Conservation (phyloP, 495 filamentous ascomycete species). For the Bryoglossum gracile region DNA sequence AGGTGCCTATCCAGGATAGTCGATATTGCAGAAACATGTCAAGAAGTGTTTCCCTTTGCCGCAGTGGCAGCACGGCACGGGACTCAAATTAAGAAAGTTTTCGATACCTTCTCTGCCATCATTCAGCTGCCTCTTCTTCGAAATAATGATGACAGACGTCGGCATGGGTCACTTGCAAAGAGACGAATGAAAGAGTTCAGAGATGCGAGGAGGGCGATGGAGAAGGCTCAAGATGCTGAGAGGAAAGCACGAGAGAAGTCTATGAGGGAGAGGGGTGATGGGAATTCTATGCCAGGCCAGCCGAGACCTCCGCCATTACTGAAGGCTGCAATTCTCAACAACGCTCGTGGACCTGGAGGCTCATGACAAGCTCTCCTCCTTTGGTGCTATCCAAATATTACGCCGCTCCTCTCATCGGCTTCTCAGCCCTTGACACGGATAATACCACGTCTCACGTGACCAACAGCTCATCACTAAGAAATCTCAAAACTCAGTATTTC, state of each 20-base stretch:
- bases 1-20: conserved; percentile 33
- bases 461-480: neutral
- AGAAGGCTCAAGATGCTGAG: conserved; percentile 14
- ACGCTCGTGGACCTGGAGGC: neutral
- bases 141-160: conserved; percentile 35
- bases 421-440: neutral
- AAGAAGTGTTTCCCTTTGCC: conserved; percentile 37
- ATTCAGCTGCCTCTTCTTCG: conserved; percentile 40
- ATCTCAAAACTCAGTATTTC: conserved; percentile 9
- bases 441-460: conserved; percentile 1
- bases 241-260: conserved; percentile 8
- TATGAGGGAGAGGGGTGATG: conserved; percentile 3
- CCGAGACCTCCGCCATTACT: conserved; percentile 3
- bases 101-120: conserved; percentile 37
- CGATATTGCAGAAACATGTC: conserved; percentile 42
- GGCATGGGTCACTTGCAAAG: conserved; percentile 19
- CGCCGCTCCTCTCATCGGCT: neutral
- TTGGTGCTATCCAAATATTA: neutral
- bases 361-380: neutral
- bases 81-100: conserved; percentile 34
- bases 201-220: conserved; percentile 21
- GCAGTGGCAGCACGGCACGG: conserved; percentile 38
- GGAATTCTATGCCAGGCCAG: neutral
- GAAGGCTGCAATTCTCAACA: conserved; percentile 14
- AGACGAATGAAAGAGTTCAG: conserved; percentile 20